Evolutionary conservation across 2,329 filamentous ascomycete species (phyloP), one percentile per base, ranked within the genome.

Genomic region (Blastomyces silverae): DNA sequence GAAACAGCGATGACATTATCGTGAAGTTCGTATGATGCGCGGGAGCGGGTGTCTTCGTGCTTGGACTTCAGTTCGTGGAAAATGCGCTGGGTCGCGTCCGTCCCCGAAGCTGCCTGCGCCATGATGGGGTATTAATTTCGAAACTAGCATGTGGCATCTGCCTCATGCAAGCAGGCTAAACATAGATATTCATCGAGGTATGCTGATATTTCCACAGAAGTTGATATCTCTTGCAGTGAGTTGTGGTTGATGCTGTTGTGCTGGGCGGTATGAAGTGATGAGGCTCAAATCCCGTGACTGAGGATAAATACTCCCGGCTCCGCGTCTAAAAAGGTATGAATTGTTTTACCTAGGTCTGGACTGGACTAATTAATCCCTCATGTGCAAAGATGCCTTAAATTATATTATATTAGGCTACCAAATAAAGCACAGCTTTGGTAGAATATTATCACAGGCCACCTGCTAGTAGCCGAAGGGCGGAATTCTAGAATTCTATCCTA

Each of bases 51-150:
- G 67, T 81, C 80, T 66, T 81, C 79, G 69, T 80, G 80, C 75
- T 84, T 85, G 66, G 83, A 85, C 70, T 82, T 83, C 67, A 86
- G 77, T 72, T 86, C 84, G 66, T 76, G 70, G 71, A 85, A 84
- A 70, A 85, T 79, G 72, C 83, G 79, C 73, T 84, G 82, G 69
- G 83, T 78, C 65, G 79, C 74, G 72, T 83, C 81, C 66, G 75
- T 76, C 64, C 77, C 76, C 66, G 78, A 76, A 73, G 76, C 75
- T 76, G 76, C 71, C 77, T 79, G 76, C 72, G 79, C 77, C 79
- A 81, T 81, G 70, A 66, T 78, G 74, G 37, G 53, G 34, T 42
- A 58, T 58, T 42, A 58, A 22, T 25, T n/a, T 58, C 4, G 37
- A 20, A 37, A 50, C 8, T 37, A 39, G 59, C 46, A 50, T 50